Percentiles rank a stretch among this genome's conserved stretches.
Conservation (phyloP, 352 stramenopile genomes). For the Globisporangium barbulae region DNA sequence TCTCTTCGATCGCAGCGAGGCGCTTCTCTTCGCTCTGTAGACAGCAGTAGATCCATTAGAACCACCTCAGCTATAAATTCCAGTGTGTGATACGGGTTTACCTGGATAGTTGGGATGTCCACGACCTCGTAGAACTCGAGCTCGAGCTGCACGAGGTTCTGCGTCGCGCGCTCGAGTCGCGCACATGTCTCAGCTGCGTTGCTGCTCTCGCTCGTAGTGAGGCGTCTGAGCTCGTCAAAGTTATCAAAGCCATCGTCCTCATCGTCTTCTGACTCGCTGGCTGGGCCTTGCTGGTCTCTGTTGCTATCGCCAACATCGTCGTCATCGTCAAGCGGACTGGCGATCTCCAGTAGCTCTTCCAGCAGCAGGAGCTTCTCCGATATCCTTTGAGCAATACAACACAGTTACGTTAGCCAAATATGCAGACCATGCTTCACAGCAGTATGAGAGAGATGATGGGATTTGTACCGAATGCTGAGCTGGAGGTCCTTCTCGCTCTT, state of each 20-base stretch:
- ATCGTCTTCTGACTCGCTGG: constrained; percentile 20
- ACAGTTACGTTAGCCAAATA: neutral
- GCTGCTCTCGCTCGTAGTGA: constrained; percentile 24
- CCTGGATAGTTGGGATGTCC: constrained; percentile 68
- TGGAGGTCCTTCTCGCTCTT: constrained; percentile 48
- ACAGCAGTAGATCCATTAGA: neutral
- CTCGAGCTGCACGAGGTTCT: constrained; percentile 73
- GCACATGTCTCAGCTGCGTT: constrained; percentile 59
- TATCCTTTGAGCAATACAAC: constrained; percentile 22
- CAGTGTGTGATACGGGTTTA: constrained; percentile 13
- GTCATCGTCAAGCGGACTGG: constrained; percentile 28
- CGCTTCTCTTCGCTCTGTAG: constrained; percentile 66
- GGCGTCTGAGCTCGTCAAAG: constrained; percentile 53
- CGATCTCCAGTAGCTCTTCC: constrained; percentile 74
- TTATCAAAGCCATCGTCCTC: constrained; percentile 72
- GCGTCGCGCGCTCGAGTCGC: constrained; percentile 68
- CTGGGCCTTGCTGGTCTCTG: neutral
- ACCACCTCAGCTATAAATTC: neutral
- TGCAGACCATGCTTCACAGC: neutral
- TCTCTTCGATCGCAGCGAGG: constrained; percentile 65
- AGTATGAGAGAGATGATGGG: neutral
- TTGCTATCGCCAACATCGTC: constrained; percentile 17
- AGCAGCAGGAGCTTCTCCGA: constrained; percentile 75
- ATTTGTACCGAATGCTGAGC: constrained; percentile 47
- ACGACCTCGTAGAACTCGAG: constrained; percentile 70